These are phyloP conservation scores for Haplosporangium sp. DNA, from an alignment of 371 early-diverging fungal species.

Conservation along the genomic window DNA sequence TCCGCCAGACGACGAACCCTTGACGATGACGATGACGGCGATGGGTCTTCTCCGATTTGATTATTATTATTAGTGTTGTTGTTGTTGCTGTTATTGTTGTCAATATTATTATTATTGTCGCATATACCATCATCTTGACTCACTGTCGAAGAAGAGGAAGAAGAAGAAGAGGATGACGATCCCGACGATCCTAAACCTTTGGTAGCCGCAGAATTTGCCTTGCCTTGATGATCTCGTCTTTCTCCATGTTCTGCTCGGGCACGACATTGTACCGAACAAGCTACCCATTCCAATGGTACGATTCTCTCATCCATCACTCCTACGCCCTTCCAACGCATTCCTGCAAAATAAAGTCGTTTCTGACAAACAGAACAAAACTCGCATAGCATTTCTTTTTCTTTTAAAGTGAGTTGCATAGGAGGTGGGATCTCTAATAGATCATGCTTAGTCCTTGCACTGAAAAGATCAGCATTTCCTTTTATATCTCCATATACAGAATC, in stretches of 20 bases:
- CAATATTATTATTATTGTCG: neutral
- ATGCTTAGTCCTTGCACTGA: neutral
- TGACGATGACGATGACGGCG: too few species aligned
- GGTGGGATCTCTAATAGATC: slow-evolving; percentile 3
- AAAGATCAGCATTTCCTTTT: neutral
- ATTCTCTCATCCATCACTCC: slow-evolving; percentile 54
- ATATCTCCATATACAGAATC: neutral
- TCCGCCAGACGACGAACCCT: neutral
- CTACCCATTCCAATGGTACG: slow-evolving; percentile 50
- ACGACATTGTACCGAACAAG: slow-evolving; percentile 50
- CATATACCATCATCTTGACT: neutral
- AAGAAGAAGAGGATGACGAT: neutral
- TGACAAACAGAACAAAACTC: slow-evolving; percentile 51
- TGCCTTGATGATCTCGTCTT: slow-evolving; percentile 13
- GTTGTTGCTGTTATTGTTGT: neutral
- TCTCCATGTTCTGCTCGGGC: slow-evolving; percentile 27
- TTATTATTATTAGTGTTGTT: neutral
- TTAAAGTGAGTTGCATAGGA: slow-evolving; percentile 25
- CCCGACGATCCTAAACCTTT: neutral
- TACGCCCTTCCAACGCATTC: slow-evolving; percentile 51
- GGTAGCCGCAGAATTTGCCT: neutral
- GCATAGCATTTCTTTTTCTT: slow-evolving; percentile 34
- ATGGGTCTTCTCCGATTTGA: too few species aligned
- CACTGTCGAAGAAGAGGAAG: neutral
- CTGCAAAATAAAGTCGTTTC: slow-evolving; percentile 41